These are phyloP conservation scores for Penicillium sp. DNA, from an alignment of 2,329 filamentous ascomycete genomes.

Conservation along the genomic window DNA sequence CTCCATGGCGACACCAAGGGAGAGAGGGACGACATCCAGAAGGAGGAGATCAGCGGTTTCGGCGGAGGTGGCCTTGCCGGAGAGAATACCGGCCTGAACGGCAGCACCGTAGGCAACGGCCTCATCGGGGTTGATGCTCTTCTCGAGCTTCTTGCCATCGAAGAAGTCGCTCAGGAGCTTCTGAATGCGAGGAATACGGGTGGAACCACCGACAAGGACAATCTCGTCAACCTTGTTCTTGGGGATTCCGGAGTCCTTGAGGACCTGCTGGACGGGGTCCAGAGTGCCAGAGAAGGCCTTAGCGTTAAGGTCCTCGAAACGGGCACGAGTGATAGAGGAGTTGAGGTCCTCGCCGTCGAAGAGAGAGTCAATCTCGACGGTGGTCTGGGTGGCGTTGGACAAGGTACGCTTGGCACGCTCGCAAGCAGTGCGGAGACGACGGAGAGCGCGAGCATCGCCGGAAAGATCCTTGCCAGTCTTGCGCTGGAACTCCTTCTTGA, in stretches of 20 bases:
- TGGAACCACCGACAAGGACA: constrained; percentile 96
- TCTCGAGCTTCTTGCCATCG: constrained; percentile 99
- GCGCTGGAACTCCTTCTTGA: constrained; percentile 87
- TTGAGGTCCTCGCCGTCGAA: constrained; percentile 98
- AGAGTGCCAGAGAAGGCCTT: constrained; percentile 92
- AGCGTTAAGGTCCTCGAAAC: constrained; percentile 97
- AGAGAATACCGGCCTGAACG: constrained; percentile 97
- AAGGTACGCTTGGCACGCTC: constrained; percentile 99
- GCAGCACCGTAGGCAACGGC: constrained; percentile 98
- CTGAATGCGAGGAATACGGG: constrained; percentile 98
- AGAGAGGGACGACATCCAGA: constrained; percentile 92
- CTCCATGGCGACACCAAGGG: constrained; percentile 98
- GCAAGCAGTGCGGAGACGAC: constrained; percentile 94
- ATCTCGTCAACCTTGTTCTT: constrained; percentile 97
- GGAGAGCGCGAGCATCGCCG: constrained; percentile 83
- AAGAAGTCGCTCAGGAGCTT: constrained; percentile 99
- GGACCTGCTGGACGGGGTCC: constrained; percentile 91
- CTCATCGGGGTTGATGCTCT: constrained; percentile 99
- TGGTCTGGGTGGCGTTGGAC: constrained; percentile 94
- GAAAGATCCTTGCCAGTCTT: constrained; percentile 79
- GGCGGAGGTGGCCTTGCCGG: constrained; percentile 92
- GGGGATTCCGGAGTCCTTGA: constrained; percentile 84
- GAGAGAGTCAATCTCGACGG: constrained; percentile 97
- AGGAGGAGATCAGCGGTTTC: constrained; percentile 93
- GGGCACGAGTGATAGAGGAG: constrained; percentile 93